phyloP scores from a whole-genome alignment of 257 asterid species.

The Solanum bulbocastanum region DNA sequence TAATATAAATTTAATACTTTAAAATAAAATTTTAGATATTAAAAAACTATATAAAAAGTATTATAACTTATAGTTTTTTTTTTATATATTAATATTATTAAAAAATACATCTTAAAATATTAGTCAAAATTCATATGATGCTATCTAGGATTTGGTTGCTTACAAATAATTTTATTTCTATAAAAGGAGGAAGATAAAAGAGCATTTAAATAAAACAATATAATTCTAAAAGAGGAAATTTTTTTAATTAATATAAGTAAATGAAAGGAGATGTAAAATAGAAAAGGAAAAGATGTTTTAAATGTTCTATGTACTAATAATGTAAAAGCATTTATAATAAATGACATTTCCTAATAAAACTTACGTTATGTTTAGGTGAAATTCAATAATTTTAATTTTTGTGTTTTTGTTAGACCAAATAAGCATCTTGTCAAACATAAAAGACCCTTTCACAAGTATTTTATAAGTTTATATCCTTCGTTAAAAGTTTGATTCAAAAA shows the following conservation, averaged over 20 bases:
- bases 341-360: neutral
- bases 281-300: neutral
- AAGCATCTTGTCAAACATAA: neutral
- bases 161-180: neutral
- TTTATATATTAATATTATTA: too few species aligned
- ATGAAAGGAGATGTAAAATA: neutral
- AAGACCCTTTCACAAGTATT: neutral
- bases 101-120: too few species aligned
- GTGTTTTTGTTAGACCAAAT: neutral
- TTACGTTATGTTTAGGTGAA: neutral
- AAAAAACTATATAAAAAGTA: accelerated
- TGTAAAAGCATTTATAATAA: too few species aligned
- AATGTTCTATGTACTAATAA: too few species aligned
- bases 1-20: too few species aligned
- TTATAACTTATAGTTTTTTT: too few species aligned
- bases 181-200: neutral
- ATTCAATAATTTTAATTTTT: neutral
- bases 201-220: neutral
- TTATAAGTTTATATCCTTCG: neutral
- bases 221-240: neutral
- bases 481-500: too few species aligned
- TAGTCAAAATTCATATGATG: neutral
- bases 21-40: too few species aligned
- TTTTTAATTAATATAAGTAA: neutral
- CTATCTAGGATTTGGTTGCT: neutral